A percentile compares a stretch with the other conserved stretches of the same genome.
phyloP scores from a whole-genome alignment of 257 asterid genomes.

The Petunia secreta region DNA sequence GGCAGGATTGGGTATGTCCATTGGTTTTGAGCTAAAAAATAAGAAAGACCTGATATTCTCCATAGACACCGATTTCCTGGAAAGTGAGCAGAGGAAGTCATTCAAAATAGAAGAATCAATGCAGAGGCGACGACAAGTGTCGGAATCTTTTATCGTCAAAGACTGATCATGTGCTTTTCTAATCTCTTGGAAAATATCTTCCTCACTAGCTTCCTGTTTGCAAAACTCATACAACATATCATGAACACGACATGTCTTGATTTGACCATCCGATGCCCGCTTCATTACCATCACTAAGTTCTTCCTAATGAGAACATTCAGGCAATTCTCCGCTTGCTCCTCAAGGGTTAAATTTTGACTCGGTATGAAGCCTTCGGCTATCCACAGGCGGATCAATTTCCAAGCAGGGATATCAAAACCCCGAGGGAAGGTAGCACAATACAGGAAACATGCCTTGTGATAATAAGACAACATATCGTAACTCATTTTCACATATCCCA shows the following conservation, averaged over 20 bases:
- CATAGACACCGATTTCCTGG: neutral
- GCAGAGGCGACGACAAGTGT: constrained; percentile 20
- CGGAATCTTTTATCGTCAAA: neutral
- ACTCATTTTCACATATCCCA: constrained; percentile 31
- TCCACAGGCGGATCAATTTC: constrained; percentile 37
- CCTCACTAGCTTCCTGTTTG: constrained; percentile 27
- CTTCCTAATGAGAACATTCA: constrained; percentile 30
- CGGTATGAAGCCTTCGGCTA: constrained; percentile 39
- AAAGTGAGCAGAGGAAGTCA: neutral
- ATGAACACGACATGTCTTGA: constrained; percentile 34
- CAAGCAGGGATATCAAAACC: constrained; percentile 33
- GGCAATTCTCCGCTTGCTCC: constrained; percentile 32
- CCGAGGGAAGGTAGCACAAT: constrained; percentile 35
- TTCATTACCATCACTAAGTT: constrained; percentile 30
- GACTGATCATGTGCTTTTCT: neutral
- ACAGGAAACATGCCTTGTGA: constrained; percentile 38
- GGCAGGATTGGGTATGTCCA: neutral
- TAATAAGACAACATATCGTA: constrained; percentile 34
- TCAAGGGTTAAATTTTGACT: constrained; percentile 19
- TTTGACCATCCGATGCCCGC: constrained; percentile 30
- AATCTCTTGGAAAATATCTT: constrained; percentile 23
- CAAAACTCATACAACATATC: neutral
- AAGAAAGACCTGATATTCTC: constrained; percentile 27
- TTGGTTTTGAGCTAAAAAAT: constrained; percentile 30
- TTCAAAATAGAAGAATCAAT: constrained; percentile 14